Base-by-base conservation (phyloP, 495 filamentous ascomycete genomes). In the Xylaria palmicola region DNA sequence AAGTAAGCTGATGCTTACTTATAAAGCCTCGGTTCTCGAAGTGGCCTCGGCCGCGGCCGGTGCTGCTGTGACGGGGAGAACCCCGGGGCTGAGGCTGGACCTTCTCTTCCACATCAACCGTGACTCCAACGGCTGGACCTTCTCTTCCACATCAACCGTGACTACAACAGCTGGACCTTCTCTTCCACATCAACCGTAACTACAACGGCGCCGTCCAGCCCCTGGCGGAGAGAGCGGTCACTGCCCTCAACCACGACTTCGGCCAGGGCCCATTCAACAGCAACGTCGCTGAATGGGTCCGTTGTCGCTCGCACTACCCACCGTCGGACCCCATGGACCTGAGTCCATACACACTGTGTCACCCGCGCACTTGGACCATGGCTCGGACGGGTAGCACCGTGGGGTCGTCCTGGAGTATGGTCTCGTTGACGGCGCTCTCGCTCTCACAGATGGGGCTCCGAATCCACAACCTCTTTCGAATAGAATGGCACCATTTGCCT, bases 171-270 rank as follows among this genome's bases (percentile, higher is more conserved):
- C n/a, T n/a, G n/a, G n/a, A n/a, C n/a, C n/a, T n/a, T n/a, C n/a
- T n/a, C n/a, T n/a, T n/a, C n/a, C n/a, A n/a, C n/a, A n/a, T n/a
- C n/a, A n/a, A n/a, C n/a, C n/a, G n/a, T n/a, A n/a, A n/a, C 58
- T 66, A 68, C 30, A 0, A 34, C 13, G 24, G 20, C 43, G 37
- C 10, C 7, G 22, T 20, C 30, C 45, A 39, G 17, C 47, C 45
- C 30, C 29, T 68, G 19, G 63, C 67, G 8, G 47, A 30, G 15
- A n/a, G 63, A 9, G 60, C 62, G 17, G 20, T 68, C 7, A 65
- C 65, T 2, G 53, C 62, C 8, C 56, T 59, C 5, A 30, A 70
- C 37, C 4, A 55, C 30, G 30, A 24, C 26, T 52, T 59, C 44
- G 7, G 44, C 2, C 37, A 50, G 8, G 20, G 50, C 30, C 32